phyloP scores from a whole-genome alignment of 352 stramenopile species.

The Globisporangium orthogonon region DNA sequence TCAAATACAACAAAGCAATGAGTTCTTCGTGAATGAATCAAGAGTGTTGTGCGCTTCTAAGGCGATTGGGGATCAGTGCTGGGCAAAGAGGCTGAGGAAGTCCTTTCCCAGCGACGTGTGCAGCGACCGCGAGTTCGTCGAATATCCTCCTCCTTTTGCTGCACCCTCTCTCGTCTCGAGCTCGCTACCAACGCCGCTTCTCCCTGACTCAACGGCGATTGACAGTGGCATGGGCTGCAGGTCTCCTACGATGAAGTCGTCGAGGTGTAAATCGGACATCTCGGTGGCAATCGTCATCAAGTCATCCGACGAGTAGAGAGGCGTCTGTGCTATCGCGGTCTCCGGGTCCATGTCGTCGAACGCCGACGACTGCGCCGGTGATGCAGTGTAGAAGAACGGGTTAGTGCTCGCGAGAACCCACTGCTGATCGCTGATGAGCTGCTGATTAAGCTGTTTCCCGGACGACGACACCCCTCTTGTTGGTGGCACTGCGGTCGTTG shows the following conservation, averaged over 20 bases:
- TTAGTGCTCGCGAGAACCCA: conserved; percentile 55
- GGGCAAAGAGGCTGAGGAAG: conserved; percentile 76
- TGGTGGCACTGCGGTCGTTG: not conserved
- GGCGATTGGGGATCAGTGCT: conserved; percentile 29
- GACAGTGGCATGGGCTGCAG: conserved; percentile 8
- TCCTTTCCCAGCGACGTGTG: conserved; percentile 70
- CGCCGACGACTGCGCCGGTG: conserved; percentile 12
- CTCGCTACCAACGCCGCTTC: conserved; percentile 4
- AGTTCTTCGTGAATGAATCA: not conserved
- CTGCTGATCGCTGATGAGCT: conserved; percentile 25
- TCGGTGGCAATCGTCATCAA: conserved; percentile 44
- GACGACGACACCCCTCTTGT: not conserved
- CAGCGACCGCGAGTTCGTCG: conserved; percentile 25
- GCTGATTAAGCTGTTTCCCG: not conserved
- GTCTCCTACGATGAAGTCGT: conserved; percentile 56
- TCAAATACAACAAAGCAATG: not conserved
- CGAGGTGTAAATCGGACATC: conserved; percentile 59
- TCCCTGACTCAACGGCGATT: conserved; percentile 4
- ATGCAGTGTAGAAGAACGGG: conserved; percentile 31
- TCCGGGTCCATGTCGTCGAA: conserved; percentile 65
- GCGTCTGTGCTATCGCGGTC: conserved; percentile 57
- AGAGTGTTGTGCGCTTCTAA: no score
- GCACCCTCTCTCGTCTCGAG: not conserved
- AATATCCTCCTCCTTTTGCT: not conserved
- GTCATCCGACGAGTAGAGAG: conserved; percentile 47